These are phyloP conservation scores for Lipomyces yamadae DNA, from an alignment of 805 yeast species.

Conservation along the genomic window DNA sequence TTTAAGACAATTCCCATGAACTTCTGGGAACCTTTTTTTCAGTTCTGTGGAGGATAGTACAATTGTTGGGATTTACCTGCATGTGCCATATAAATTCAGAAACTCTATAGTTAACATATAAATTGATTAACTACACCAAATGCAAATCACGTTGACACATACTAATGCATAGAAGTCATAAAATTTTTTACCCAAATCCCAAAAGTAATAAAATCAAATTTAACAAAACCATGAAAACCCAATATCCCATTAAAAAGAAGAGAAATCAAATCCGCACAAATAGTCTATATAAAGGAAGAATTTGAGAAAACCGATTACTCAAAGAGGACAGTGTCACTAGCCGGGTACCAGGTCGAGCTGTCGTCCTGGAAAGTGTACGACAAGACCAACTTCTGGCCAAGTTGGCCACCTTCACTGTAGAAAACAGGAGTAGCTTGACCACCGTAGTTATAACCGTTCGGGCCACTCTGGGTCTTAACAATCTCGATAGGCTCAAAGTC, in stretches of 20 bases:
- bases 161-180: not conserved
- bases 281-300: not conserved
- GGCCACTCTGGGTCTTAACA: constrained; percentile 20
- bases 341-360: constrained; percentile 26
- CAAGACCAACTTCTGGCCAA: constrained; percentile 27
- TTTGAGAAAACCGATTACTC: constrained; percentile 12
- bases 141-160: not conserved
- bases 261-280: not conserved
- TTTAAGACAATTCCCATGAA: too few relatives aligned
- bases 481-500: constrained; percentile 11
- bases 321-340: constrained; percentile 26
- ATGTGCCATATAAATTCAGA: not conserved
- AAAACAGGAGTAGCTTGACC: constrained; percentile 28
- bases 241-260: not conserved
- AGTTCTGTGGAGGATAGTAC: constrained; percentile 48
- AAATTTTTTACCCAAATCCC: not conserved
- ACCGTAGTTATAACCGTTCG: constrained; percentile 35
- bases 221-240: not conserved
- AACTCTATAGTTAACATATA: not conserved
- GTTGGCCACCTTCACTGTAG: not conserved
- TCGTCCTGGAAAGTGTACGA: constrained; percentile 32
- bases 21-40: constrained; percentile 61
- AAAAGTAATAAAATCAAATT: not conserved
- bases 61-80: too few relatives aligned
- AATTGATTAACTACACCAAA: not conserved